Base-by-base conservation (phyloP, 1,284 basidiomycete genomes). In the Wallemia mellicola region DNA sequence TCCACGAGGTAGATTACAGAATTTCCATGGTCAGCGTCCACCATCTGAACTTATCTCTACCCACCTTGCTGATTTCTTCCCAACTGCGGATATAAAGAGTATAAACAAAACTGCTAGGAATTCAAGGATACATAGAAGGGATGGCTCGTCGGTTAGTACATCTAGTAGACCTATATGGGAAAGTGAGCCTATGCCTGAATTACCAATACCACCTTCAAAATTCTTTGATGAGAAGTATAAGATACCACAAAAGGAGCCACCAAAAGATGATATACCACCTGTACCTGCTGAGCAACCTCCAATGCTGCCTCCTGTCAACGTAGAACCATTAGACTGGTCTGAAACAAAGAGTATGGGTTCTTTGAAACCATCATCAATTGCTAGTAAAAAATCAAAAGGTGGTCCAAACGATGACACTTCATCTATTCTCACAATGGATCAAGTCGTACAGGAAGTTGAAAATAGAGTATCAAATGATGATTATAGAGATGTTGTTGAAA, bases 21-120 rank as follows among this genome's bases (percentile, higher is more conserved):
- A 91, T 75, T 99, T 98, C 75, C 92, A 95, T 66, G 94, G 92
- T 11, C 92, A 96, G 67, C 83, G 94, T 56, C 94, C 94, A 0
- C 89, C 94, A 0, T 87, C 83, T 68, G 92, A 98, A 69, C 78
- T 98, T 64, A 98, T 98, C 71, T 87, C 89, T 28, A 92, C 77
- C n/a, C 89, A 98, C 68, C 71, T 98, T 54, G 81, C 84, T 24
- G 91, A 95, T 61, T 99, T 86, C 73, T 99, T 99, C 78, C 94
- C 92, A 1, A 77, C 79, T 61, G 83, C 87, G 1, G 86, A 94
- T 72, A 87, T 84, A 72, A 87, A 83, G 68, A 82, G 84, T 54
- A 73, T 94, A 59, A 78, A 84, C 66, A 81, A 86, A 61, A 86
- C 86, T 1, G 72, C 71, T 0, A 74, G 89, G 54, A 79, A 91